Evolutionary conservation across 2,329 filamentous ascomycete genomes (phyloP).

Genomic region (Curvularia sp.): DNA sequence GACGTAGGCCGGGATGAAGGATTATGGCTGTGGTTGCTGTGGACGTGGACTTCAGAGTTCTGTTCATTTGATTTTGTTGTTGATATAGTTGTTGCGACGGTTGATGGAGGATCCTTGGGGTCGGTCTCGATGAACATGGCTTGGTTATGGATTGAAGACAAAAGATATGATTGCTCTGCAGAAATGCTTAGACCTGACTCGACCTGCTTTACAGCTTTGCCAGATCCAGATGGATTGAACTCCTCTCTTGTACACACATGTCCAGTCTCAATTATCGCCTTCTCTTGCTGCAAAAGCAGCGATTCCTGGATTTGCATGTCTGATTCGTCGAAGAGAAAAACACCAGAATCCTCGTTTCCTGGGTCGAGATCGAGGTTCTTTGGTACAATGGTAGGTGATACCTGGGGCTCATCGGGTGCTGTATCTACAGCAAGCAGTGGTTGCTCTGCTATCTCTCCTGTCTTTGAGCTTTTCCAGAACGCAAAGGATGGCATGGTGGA

Average conservation of each 20-base stretch:
- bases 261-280: not conserved
- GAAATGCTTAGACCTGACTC: not conserved
- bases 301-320: not conserved
- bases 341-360: slow-evolving; percentile 27
- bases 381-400: not conserved
- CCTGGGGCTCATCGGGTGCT: slow-evolving; percentile 3
- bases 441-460: slow-evolving; percentile 16
- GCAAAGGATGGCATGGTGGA: slow-evolving; percentile 32
- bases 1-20: slow-evolving; percentile 21
- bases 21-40: slow-evolving; percentile 23
- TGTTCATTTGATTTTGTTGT: slow-evolving; percentile 18
- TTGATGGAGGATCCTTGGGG: not conserved
- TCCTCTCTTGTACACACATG: not conserved
- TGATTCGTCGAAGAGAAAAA: slow-evolving; percentile 29
- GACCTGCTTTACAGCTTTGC: not conserved
- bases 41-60: slow-evolving; percentile 39
- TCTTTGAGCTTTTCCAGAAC: slow-evolving; percentile 31
- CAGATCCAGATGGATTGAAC: not conserved
- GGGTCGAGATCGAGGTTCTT: slow-evolving; percentile 24
- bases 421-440: slow-evolving; percentile 16
- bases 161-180: not conserved
- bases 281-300: not conserved
- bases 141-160: not conserved
- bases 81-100: not conserved
- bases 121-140: not conserved